Percentiles rank a stretch among this genome's conserved stretches.
Evolutionary conservation across 139 green algal species (phyloP).

Genomic region (Coelastrella sp.): DNA sequence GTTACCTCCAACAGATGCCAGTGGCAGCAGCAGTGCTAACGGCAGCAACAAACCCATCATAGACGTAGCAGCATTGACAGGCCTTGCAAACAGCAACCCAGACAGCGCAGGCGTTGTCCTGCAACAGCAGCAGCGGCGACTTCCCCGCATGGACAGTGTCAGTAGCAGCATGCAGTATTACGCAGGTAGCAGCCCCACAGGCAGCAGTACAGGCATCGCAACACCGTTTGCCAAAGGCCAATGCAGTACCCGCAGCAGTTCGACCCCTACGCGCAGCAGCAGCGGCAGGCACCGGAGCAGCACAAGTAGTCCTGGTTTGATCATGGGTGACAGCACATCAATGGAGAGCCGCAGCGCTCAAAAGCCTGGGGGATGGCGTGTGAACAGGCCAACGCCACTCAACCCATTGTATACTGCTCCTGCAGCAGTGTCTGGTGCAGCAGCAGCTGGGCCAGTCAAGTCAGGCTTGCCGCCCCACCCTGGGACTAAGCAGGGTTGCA

Average conservation of each 20-base stretch:
- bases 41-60: not conserved
- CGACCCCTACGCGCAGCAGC: not conserved
- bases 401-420: not conserved
- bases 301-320: not conserved
- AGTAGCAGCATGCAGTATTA: not conserved
- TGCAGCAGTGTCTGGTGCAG: not conserved
- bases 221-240: not conserved
- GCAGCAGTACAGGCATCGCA: not conserved
- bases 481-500: not conserved
- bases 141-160: not conserved
- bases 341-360: not conserved
- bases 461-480: not conserved
- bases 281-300: not conserved
- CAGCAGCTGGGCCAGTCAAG: not conserved
- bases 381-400: not conserved
- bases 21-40: not conserved
- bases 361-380: not conserved
- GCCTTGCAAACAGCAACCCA: not conserved
- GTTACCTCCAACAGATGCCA: not conserved
- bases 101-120: not conserved
- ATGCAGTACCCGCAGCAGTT: not conserved
- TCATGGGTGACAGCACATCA: not conserved
- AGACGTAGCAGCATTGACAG: not conserved
- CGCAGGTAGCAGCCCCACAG: not conserved
- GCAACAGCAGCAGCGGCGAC: constrained; percentile 34